phyloP scores from a whole-genome alignment of 176 grass and related monocot genomes.

The Eragrostis nindensis region DNA sequence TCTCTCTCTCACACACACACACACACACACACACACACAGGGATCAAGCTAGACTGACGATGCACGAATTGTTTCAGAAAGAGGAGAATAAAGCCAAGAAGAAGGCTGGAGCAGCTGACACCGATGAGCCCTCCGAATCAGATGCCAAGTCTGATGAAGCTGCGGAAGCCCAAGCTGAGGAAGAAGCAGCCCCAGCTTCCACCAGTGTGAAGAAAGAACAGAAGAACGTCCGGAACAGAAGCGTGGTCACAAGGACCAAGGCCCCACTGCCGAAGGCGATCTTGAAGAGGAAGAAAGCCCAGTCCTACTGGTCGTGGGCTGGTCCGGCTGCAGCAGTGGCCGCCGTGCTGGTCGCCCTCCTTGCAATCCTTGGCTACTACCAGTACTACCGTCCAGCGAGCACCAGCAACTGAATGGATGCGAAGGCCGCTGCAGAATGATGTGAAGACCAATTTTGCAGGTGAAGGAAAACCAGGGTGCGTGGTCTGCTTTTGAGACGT shows the following conservation, averaged over 20 bases:
- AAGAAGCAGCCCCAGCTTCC: constrained; percentile 31
- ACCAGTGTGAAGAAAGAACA: constrained; percentile 53
- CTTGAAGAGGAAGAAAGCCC: constrained; percentile 70
- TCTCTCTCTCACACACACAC: neutral
- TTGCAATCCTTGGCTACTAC: constrained; percentile 58
- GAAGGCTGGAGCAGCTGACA: constrained; percentile 48
- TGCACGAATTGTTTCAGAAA: constrained; percentile 52
- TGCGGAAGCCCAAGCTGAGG: constrained; percentile 53
- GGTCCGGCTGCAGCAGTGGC: constrained; percentile 37
- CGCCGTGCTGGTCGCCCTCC: constrained; percentile 44
- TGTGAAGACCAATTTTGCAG: constrained; percentile 59
- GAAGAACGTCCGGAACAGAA: constrained; percentile 53
- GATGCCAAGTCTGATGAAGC: constrained; percentile 70
- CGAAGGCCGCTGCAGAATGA: constrained; percentile 2
- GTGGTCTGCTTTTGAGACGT: constrained; percentile 31
- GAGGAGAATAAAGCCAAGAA: constrained; percentile 89
- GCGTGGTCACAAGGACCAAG: constrained; percentile 40
- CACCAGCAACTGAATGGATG: constrained; percentile 43
- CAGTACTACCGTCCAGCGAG: constrained; percentile 61
- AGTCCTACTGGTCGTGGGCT: constrained; percentile 65
- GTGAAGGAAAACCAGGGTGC: constrained; percentile 27
- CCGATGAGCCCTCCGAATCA: constrained; percentile 53
- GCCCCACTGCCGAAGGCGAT: constrained; percentile 61
- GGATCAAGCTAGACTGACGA: neutral
- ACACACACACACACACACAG: no score